Conservation (phyloP, 176 grass and related monocot genomes). For the Poa annua region DNA sequence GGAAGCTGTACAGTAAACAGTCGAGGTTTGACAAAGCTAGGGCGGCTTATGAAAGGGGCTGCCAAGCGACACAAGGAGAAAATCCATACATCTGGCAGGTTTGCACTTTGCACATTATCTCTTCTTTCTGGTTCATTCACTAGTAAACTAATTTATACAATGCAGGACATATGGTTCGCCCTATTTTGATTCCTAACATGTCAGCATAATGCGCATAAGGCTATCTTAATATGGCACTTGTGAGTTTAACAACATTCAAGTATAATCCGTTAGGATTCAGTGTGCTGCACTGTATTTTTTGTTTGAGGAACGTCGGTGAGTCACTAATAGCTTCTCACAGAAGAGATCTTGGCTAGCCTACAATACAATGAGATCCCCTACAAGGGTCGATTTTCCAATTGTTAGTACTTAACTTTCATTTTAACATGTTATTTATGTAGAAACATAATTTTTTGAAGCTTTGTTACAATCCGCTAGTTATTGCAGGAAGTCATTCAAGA, state of each 20-base stretch:
- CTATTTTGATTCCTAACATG: neutral
- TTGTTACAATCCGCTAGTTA: neutral
- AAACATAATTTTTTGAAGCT: neutral
- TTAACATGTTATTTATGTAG: neutral
- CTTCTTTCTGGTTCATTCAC: slow-evolving; percentile 1
- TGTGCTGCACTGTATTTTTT: slow-evolving; percentile 7
- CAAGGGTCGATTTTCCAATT: neutral
- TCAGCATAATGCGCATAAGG: no score
- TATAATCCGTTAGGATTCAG: neutral
- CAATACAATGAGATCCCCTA: neutral
- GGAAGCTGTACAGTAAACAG: slow-evolving; percentile 86
- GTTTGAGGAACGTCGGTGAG: neutral
- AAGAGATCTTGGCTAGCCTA: neutral
- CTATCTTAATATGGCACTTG: neutral
- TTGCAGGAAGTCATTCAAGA: neutral
- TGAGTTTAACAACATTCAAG: neutral
- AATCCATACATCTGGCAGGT: slow-evolving; percentile 99
- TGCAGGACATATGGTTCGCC: neutral
- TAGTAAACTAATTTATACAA: neutral
- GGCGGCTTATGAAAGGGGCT: slow-evolving; percentile 88
- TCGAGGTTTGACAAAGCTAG: slow-evolving; percentile 84
- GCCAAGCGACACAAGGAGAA: slow-evolving; percentile 94
- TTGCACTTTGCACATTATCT: slow-evolving; percentile 42
- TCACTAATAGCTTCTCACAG: neutral
- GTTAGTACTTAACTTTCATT: neutral